Percentiles rank a stretch among this genome's conserved stretches.
phyloP scores from a whole-genome alignment of 148 eudicot genomes.

The Amaranthus palmeri region DNA sequence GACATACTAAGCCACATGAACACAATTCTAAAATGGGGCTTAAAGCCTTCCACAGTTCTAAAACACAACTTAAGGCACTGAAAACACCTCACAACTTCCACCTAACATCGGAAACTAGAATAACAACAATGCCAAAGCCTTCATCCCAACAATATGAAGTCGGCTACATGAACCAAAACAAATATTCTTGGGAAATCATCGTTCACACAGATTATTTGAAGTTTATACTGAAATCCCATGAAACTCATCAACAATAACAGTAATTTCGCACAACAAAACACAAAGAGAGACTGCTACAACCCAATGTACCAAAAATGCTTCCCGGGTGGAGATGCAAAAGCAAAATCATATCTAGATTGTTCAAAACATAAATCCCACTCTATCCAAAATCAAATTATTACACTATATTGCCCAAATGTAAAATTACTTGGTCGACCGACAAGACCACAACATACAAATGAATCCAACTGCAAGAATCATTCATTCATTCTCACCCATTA shows the following conservation, averaged over 20 bases:
- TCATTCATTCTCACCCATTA: not conserved
- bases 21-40: not conserved
- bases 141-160: not conserved
- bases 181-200: no score
- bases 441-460: no score
- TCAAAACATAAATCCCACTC: not conserved
- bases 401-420: not conserved
- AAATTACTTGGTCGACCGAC: no score
- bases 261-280: not conserved
- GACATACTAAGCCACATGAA: not conserved
- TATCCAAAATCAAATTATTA: not conserved
- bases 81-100: not conserved
- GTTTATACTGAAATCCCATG: not conserved
- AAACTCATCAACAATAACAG: not conserved
- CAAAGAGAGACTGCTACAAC: not conserved
- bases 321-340: not conserved
- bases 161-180: no score
- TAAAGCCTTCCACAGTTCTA: not conserved
- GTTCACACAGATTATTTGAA: no score
- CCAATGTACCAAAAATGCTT: not conserved
- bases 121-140: not conserved
- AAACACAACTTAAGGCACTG: not conserved
- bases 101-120: not conserved
- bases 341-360: not conserved
- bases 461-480: no score